Conservation (phyloP, 495 filamentous ascomycete genomes). For the Aspergillus bertholletiae region DNA sequence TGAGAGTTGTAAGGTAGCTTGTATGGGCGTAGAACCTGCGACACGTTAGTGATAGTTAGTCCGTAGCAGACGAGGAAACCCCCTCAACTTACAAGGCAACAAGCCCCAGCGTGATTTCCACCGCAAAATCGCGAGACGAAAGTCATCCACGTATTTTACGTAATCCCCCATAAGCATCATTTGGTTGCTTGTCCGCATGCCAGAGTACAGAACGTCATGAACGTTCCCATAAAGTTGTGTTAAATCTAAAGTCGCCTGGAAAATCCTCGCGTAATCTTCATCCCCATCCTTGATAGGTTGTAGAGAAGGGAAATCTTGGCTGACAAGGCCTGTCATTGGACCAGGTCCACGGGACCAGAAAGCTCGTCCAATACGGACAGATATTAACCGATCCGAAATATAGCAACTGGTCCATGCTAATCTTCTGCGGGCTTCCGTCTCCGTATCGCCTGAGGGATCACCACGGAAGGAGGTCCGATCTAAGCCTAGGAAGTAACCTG, state of each 20-base stretch:
- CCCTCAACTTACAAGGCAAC: conserved; percentile 42
- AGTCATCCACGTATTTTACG: conserved; percentile 66
- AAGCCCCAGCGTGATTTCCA: conserved; percentile 65
- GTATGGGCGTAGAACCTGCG: conserved; percentile 53
- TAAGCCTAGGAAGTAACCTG: conserved; percentile 61
- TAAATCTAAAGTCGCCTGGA: conserved; percentile 60
- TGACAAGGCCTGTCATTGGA: conserved; percentile 56
- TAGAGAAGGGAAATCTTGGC: conserved; percentile 59
- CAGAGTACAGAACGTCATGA: conserved; percentile 63
- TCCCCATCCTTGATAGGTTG: conserved; percentile 47
- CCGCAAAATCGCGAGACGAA: conserved; percentile 55
- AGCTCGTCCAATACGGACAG: conserved; percentile 59
- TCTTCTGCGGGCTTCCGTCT: conserved; percentile 51
- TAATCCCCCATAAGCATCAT: conserved; percentile 64
- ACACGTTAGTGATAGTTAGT: conserved; percentile 10
- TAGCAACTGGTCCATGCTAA: conserved; percentile 64
- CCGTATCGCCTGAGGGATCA: conserved; percentile 42
- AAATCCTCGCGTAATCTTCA: conserved; percentile 60
- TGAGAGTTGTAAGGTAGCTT: conserved; percentile 53
- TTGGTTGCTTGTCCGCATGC: conserved; percentile 59
- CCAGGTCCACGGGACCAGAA: conserved; percentile 66
- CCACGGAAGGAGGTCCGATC: conserved; percentile 56
- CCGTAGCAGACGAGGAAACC: background rate
- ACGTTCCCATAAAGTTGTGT: conserved; percentile 67
- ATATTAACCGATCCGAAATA: conserved; percentile 61